Conservation (phyloP, 306 rosid genomes). For the Malus orientalis region DNA sequence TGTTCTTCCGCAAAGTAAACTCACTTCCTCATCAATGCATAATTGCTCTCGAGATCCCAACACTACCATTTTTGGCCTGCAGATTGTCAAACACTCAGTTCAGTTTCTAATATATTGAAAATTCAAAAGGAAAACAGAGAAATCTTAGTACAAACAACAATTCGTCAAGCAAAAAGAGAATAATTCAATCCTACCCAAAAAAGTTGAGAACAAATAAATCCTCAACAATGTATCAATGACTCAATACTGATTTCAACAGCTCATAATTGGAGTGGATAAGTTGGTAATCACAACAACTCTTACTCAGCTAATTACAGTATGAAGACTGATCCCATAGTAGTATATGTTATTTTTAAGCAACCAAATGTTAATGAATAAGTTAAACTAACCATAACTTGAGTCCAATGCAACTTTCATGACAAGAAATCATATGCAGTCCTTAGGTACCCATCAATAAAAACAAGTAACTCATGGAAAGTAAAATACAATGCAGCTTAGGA, state of each 20-base stretch:
- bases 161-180: neutral
- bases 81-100: constrained; percentile 8
- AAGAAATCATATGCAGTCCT: neutral
- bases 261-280: neutral
- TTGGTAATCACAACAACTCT: neutral
- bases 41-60: constrained; percentile 93
- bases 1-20: constrained; percentile 60
- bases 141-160: neutral
- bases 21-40: constrained; percentile 85
- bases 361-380: neutral
- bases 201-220: neutral
- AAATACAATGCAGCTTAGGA: neutral
- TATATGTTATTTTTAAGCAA: neutral
- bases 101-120: neutral
- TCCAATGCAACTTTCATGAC: neutral
- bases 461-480: neutral
- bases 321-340: neutral
- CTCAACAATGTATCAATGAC: neutral
- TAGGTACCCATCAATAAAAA: neutral
- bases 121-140: neutral
- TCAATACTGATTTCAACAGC: neutral
- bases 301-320: neutral
- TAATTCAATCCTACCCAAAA: neutral
- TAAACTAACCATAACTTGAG: neutral
- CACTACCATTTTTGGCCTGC: constrained; percentile 92